Conservation (phyloP, 345 rosid genomes). For the Euclidium syriacum region DNA sequence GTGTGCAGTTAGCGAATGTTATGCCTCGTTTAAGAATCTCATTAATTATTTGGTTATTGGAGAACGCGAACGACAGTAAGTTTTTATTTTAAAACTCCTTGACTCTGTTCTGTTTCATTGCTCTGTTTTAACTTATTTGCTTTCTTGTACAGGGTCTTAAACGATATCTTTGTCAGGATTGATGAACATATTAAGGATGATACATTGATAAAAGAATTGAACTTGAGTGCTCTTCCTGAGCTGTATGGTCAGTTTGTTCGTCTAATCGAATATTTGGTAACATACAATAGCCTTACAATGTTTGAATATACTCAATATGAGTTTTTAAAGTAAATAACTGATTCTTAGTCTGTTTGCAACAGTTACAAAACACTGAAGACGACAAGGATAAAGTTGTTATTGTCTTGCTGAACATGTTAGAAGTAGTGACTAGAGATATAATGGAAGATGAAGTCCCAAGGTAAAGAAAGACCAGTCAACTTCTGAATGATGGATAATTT, state of each 20-base stretch:
- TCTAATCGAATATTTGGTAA: constrained; percentile 76
- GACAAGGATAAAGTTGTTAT: constrained; percentile 49
- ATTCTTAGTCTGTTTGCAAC: constrained; percentile 15
- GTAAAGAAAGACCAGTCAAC: constrained; percentile 29
- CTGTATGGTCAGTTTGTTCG: constrained; percentile 64
- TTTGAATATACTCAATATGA: constrained; percentile 1
- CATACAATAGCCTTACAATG: constrained; percentile 1
- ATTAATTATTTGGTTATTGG: constrained; percentile 42
- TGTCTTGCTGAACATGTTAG: constrained; percentile 50
- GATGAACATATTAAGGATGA: constrained; percentile 32
- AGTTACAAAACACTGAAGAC: constrained; percentile 38
- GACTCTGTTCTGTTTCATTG: background rate
- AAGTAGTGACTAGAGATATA: constrained; percentile 54
- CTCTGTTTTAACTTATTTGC: background rate
- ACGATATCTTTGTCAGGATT: constrained; percentile 45
- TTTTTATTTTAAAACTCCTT: background rate
- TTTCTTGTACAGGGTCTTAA: constrained; percentile 52
- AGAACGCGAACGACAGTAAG: constrained; percentile 43
- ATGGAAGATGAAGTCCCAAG: constrained; percentile 48
- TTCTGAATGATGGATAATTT: background rate
- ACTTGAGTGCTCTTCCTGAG: constrained; percentile 72
- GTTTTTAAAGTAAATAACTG: constrained; percentile 4
- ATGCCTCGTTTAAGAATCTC: constrained; percentile 46
- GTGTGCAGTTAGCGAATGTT: constrained; percentile 49
- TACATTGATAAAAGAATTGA: constrained; percentile 45